Evolutionary conservation across 2,329 filamentous ascomycete species (phyloP).

Genomic region (Rutstroemia sydowiana): DNA sequence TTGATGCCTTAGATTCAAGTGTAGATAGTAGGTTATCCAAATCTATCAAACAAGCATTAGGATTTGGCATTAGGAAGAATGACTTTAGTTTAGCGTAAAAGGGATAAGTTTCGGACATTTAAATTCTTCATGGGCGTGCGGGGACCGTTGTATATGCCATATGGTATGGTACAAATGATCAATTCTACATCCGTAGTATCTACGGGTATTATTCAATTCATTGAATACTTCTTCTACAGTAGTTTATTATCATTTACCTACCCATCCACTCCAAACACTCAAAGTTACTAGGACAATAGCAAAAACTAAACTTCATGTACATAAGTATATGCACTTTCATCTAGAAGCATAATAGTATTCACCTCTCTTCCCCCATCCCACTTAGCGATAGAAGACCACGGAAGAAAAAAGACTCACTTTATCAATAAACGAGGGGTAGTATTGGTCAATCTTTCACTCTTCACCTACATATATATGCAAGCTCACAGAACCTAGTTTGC

Average conservation of each 20-base stretch:
- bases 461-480: neutral
- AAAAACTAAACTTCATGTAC: too few relatives aligned
- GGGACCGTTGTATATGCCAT: neutral
- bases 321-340: constrained; percentile 2
- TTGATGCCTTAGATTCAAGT: too few relatives aligned
- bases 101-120: constrained; percentile 8
- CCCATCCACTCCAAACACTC: too few relatives aligned
- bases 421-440: neutral
- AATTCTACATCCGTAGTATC: neutral
- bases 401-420: constrained; percentile 8
- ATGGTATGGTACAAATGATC: constrained; percentile 1
- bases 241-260: too few relatives aligned
- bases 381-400: constrained; percentile 1
- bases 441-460: neutral
- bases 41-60: too few relatives aligned
- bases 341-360: too few relatives aligned
- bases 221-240: too few relatives aligned
- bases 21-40: too few relatives aligned
- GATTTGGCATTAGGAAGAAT: neutral
- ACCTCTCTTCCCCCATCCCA: too few relatives aligned
- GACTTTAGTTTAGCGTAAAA: neutral
- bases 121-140: neutral
- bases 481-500: neutral
- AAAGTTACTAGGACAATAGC: neutral
- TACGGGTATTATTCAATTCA: too few relatives aligned